phyloP scores from a whole-genome alignment of 169 alveolate genomes.

The Amoebophrya sp. region DNA sequence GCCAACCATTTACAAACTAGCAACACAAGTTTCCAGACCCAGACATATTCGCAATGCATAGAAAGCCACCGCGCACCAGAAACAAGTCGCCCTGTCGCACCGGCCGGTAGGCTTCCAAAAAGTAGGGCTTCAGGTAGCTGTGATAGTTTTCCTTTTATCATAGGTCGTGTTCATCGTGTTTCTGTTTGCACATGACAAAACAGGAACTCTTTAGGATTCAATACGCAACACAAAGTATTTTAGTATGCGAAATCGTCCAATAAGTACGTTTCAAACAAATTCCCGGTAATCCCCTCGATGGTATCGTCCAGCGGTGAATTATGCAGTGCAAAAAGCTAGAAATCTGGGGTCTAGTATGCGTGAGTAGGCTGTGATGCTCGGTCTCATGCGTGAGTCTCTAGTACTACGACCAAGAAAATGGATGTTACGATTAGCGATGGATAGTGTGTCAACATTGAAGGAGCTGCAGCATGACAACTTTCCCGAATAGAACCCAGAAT shows the following conservation, averaged over 20 bases:
- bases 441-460: too few species aligned
- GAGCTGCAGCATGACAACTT: too few species aligned
- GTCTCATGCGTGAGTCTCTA: too few species aligned
- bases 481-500: too few species aligned
- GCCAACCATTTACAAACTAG: too few species aligned
- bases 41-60: too few species aligned
- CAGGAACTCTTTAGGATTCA: neutral
- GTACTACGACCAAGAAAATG: too few species aligned
- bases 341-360: too few species aligned
- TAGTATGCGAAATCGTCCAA: neutral
- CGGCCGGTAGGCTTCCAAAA: slow-evolving; percentile 98
- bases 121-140: slow-evolving; percentile 92
- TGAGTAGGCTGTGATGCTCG: too few species aligned
- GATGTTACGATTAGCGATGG: too few species aligned
- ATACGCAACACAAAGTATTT: neutral
- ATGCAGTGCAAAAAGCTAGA: too few species aligned
- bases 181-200: neutral
- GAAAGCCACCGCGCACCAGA: slow-evolving; percentile 98
- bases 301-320: slow-evolving; percentile 99
- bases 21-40: too few species aligned
- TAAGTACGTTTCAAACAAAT: slow-evolving; percentile 85
- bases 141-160: neutral
- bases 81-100: slow-evolving; percentile 97
- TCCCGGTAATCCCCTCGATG: slow-evolving; percentile 97
- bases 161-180: neutral